These are phyloP conservation scores for Calycina herbarum DNA, from an alignment of 2,329 filamentous ascomycete genomes.

Conservation along the genomic window DNA sequence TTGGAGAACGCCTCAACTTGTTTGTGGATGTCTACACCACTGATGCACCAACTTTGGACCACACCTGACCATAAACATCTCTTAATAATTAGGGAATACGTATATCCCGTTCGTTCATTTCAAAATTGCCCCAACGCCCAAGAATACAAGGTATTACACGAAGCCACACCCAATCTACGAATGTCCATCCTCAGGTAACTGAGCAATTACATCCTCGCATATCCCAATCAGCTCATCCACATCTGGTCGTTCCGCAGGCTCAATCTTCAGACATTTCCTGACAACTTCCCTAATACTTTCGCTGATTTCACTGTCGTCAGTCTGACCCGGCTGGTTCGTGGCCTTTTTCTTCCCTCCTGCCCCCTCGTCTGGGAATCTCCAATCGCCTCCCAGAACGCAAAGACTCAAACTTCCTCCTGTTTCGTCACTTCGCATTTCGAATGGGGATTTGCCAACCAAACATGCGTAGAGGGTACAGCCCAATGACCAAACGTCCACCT, in stretches of 20 bases:
- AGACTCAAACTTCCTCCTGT: slow-evolving; percentile 91
- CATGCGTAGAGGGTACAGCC: slow-evolving; percentile 98
- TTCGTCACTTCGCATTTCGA: slow-evolving; percentile 93
- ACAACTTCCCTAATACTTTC: slow-evolving; percentile 86
- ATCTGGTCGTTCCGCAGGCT: slow-evolving; percentile 84
- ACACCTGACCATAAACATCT: background rate
- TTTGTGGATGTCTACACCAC: background rate
- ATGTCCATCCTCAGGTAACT: slow-evolving; percentile 61
- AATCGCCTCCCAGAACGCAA: slow-evolving; percentile 90
- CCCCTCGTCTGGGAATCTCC: slow-evolving; percentile 91
- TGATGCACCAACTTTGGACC: background rate
- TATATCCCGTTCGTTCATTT: background rate
- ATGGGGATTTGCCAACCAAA: slow-evolving; percentile 93
- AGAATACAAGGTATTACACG: slow-evolving; percentile 10
- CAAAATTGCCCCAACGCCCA: slow-evolving; percentile 6
- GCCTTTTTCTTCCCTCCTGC: slow-evolving; percentile 50
- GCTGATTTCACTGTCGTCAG: slow-evolving; percentile 58
- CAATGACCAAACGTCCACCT: slow-evolving; percentile 96
- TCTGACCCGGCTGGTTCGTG: slow-evolving; percentile 36
- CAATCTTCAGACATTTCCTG: slow-evolving; percentile 79
- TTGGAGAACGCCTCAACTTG: too few relatives aligned
- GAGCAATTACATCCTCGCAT: slow-evolving; percentile 71
- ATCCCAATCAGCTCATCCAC: slow-evolving; percentile 79
- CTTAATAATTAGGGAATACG: background rate
- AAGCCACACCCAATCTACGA: background rate